phyloP scores from a whole-genome alignment of 345 rosid genomes.

The Lepidium sativum region DNA sequence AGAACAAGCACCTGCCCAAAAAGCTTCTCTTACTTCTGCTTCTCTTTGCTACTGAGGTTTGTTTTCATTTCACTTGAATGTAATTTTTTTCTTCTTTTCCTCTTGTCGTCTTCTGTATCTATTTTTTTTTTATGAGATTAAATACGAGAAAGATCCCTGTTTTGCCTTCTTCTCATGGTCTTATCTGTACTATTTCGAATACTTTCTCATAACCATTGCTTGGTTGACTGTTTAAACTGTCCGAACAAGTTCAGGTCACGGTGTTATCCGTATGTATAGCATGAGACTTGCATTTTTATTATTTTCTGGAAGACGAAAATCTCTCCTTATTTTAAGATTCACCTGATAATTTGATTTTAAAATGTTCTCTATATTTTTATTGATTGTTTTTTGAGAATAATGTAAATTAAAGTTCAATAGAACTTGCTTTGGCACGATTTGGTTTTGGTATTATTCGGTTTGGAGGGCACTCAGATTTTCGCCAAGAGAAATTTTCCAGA shows the following conservation, averaged over 20 bases:
- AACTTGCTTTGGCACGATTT: background rate
- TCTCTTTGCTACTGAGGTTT: conserved; percentile 13
- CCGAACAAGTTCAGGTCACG: background rate
- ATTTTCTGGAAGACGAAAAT: background rate
- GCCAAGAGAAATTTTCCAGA: no score
- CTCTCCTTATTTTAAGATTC: background rate
- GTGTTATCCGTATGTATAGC: background rate
- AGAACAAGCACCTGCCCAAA: conserved; percentile 19
- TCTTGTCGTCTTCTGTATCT: background rate
- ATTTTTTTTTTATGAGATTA: background rate
- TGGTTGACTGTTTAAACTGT: conserved; percentile 2
- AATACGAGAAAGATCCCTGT: background rate
- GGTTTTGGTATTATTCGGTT: background rate
- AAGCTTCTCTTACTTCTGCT: conserved; percentile 8
- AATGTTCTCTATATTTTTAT: no score
- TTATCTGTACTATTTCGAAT: background rate
- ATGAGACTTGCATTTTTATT: background rate
- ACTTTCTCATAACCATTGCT: background rate
- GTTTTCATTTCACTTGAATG: conserved; percentile 6
- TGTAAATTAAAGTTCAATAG: no score
- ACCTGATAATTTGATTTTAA: background rate
- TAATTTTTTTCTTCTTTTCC: background rate
- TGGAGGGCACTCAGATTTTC: no score
- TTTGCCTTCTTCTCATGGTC: background rate
- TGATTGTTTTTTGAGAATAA: no score